A percentile compares a stretch with the other conserved stretches of the same genome.
Evolutionary conservation across 116 monocot species (phyloP).

Genomic region (Cymodocea nodosa): DNA sequence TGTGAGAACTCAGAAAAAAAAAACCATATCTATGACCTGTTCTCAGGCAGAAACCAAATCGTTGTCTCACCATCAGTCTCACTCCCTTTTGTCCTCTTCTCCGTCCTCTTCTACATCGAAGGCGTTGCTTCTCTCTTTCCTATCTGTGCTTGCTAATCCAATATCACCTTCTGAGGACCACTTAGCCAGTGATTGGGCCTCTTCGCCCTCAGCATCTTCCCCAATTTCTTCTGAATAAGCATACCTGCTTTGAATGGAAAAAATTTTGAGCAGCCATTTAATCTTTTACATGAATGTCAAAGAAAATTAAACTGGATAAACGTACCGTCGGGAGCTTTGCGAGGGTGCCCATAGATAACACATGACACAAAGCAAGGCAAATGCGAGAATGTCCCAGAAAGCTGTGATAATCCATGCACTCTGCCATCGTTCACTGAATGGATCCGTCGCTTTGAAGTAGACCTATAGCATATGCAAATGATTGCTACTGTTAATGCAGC

Average conservation of each 20-base stretch:
- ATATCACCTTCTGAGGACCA: constrained; percentile 40
- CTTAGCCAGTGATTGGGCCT: constrained; percentile 57
- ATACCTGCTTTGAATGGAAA: constrained; percentile 36
- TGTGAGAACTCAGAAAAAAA: too few species aligned
- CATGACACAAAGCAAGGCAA: constrained; percentile 57
- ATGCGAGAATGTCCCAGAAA: constrained; percentile 79
- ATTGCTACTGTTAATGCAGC: too few species aligned
- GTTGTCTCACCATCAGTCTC: not conserved
- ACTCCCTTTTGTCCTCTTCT: constrained; percentile 83
- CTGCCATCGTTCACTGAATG: constrained; percentile 86
- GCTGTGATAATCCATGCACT: constrained; percentile 93
- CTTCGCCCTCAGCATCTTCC: constrained; percentile 70
- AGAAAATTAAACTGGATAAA: not conserved
- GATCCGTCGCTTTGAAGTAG: constrained; percentile 92
- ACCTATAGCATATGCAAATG: constrained; percentile 19
- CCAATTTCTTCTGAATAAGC: constrained; percentile 75
- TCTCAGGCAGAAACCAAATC: too few species aligned
- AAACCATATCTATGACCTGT: too few species aligned
- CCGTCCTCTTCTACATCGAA: constrained; percentile 30
- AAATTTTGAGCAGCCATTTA: not conserved
- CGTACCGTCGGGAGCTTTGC: constrained; percentile 82
- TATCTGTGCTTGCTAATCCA: constrained; percentile 53
- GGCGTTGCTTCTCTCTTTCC: constrained; percentile 28
- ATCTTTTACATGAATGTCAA: not conserved
- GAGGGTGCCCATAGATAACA: constrained; percentile 90